Percentiles rank a stretch among this genome's conserved stretches.
These are phyloP conservation scores for Starmerella stellata DNA, from an alignment of 805 yeast genomes.

Conservation along the genomic window DNA sequence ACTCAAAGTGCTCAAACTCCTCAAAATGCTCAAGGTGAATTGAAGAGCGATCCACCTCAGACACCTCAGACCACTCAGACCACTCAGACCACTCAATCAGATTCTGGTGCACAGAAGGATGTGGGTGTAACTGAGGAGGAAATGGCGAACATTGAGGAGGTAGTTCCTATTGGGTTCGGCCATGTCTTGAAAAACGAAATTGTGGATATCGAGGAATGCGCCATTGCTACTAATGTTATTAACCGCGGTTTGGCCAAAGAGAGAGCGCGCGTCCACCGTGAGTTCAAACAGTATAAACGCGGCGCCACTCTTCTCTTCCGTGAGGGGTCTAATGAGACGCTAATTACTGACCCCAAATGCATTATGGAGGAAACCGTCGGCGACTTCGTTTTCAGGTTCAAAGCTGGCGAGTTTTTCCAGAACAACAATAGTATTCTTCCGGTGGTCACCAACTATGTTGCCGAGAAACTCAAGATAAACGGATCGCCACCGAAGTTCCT, in stretches of 20 bases:
- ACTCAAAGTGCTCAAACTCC: too few relatives aligned
- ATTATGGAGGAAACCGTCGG: constrained; percentile 62
- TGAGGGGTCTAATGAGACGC: constrained; percentile 32
- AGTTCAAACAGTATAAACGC: constrained; percentile 36
- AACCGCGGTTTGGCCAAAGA: constrained; percentile 59
- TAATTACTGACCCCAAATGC: constrained; percentile 60
- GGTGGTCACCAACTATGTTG: constrained; percentile 61
- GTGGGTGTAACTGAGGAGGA: too few relatives aligned
- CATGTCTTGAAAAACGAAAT: constrained; percentile 39
- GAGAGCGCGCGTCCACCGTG: constrained; percentile 36
- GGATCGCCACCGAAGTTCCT: constrained; percentile 37
- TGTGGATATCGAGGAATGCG: constrained; percentile 84
- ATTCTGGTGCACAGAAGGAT: constrained; percentile 5
- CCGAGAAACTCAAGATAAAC: constrained; percentile 40
- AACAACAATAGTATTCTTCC: constrained; percentile 87
- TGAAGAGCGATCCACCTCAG: too few relatives aligned
- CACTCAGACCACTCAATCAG: too few relatives aligned
- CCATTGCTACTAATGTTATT: constrained; percentile 67
- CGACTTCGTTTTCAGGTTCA: constrained; percentile 53
- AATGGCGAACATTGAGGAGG: too few relatives aligned
- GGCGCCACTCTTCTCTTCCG: constrained; percentile 79
- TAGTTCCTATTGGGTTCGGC: constrained; percentile 78
- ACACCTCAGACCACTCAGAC: too few relatives aligned
- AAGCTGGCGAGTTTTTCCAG: constrained; percentile 93
- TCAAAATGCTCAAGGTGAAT: too few relatives aligned